Conservation (phyloP, 1,139 yeast genomes). For the Taiozyma onychis region DNA sequence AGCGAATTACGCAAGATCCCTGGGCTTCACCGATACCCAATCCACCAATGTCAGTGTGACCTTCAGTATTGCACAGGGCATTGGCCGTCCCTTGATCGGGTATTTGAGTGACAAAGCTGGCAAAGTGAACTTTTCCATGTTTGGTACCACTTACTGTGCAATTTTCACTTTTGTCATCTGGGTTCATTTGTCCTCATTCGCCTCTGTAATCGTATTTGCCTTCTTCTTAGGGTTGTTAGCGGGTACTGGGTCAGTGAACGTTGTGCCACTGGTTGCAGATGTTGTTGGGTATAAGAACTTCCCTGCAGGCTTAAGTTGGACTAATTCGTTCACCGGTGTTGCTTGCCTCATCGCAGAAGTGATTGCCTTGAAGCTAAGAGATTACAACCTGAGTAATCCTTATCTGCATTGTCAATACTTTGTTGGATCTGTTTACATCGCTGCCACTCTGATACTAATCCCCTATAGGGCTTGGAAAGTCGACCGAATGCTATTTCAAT, state of each 20-base stretch:
- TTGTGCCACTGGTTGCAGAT: conserved; percentile 50
- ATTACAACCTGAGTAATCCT: conserved; percentile 26
- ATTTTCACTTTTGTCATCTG: conserved; percentile 40
- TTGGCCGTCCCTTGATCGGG: conserved; percentile 54
- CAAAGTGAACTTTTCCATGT: conserved; percentile 37
- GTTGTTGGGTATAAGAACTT: conserved; percentile 31
- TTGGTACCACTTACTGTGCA: conserved; percentile 29
- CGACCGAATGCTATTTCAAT: conserved; percentile 19
- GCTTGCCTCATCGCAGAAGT: conserved; percentile 35
- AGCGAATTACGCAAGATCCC: conserved; percentile 43
- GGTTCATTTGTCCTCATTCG: conserved; percentile 47
- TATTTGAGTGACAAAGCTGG: conserved; percentile 42
- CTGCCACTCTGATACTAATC: conserved; percentile 27
- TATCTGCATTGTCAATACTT: conserved; percentile 39
- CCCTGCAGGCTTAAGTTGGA: conserved; percentile 29
- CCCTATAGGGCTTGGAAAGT: conserved; percentile 30
- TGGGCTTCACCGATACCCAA: conserved; percentile 43
- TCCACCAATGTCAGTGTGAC: conserved; percentile 47
- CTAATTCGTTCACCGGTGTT: conserved; percentile 26
- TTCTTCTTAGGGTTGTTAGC: conserved; percentile 41
- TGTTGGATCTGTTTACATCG: conserved; percentile 32
- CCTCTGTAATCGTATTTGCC: conserved; percentile 40
- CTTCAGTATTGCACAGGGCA: conserved; percentile 45
- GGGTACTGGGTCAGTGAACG: conserved; percentile 54
- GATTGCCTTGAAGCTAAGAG: conserved; percentile 40